Evolutionary conservation across 73 alveolate genomes (phyloP).

Genomic region (Paramecium sonneborni): DNA sequence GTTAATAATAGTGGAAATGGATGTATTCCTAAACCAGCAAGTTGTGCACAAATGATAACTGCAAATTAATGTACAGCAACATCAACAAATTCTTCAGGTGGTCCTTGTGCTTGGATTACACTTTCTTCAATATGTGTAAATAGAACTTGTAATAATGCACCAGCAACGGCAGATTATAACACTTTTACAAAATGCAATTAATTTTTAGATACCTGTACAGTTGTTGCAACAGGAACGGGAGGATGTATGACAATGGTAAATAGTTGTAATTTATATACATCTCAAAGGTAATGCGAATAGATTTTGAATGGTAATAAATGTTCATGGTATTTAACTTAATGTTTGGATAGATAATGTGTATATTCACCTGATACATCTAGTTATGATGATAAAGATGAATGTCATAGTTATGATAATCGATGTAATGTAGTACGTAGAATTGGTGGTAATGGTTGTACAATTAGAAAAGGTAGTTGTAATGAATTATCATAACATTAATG

Average conservation of each 20-base stretch:
- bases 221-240: constrained; percentile 2
- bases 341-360: background rate
- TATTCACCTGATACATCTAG: constrained; percentile 1
- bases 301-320: background rate
- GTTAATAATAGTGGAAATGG: constrained; percentile 18
- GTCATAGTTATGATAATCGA: background rate
- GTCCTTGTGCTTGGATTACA: constrained; percentile 10
- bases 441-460: constrained; percentile 46
- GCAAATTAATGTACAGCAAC: background rate
- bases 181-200: background rate
- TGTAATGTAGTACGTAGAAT: constrained; percentile 40
- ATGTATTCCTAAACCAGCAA: background rate
- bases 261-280: background rate
- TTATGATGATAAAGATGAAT: background rate
- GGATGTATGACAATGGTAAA: constrained; percentile 25
- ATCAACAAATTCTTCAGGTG: background rate
- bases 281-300: background rate
- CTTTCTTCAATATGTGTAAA: background rate
- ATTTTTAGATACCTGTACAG: constrained; percentile 25
- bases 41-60: background rate
- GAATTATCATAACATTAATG: background rate
- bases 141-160: constrained; percentile 31
- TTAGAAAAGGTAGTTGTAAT: background rate
- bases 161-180: background rate
- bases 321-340: background rate